Percentiles rank a stretch among this genome's conserved stretches.
Conservation (phyloP, 2,329 filamentous ascomycete genomes). For the Colletotrichum scovillei region DNA sequence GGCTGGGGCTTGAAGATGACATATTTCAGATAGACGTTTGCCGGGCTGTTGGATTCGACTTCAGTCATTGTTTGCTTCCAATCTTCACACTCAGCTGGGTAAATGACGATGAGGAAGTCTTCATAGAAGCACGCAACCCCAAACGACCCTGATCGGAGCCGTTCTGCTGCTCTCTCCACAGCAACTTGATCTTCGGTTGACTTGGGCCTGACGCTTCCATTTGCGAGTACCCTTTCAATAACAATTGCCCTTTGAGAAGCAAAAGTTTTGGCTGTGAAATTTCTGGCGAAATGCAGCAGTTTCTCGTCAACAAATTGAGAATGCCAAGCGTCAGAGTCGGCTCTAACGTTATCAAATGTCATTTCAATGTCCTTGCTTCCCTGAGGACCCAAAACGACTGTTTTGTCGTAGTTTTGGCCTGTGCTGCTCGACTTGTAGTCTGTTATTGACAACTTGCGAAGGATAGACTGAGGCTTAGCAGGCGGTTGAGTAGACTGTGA, state of each 20-base stretch:
- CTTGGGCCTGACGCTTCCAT: conserved; percentile 31
- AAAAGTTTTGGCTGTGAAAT: conserved; percentile 48
- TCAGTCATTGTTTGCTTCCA: conserved; percentile 43
- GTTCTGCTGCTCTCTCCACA: conserved; percentile 45
- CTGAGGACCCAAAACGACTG: conserved; percentile 20
- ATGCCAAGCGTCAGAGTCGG: conserved; percentile 40
- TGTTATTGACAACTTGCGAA: conserved; percentile 24
- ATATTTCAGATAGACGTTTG: conserved; percentile 46
- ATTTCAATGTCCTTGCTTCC: conserved; percentile 21
- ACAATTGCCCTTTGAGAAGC: conserved; percentile 13
- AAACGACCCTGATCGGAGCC: conserved; percentile 48
- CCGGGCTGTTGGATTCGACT: conserved; percentile 26
- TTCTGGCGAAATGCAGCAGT: conserved; percentile 47
- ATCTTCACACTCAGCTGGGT: conserved; percentile 48
- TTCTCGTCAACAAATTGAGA: conserved; percentile 40
- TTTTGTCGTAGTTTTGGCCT: conserved; percentile 19
- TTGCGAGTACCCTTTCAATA: conserved; percentile 18
- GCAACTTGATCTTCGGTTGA: background rate
- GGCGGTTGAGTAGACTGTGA: background rate
- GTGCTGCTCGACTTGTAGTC: conserved; percentile 23
- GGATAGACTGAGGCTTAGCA: background rate
- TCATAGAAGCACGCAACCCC: conserved; percentile 48
- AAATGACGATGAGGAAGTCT: conserved; percentile 52
- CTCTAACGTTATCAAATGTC: conserved; percentile 28
- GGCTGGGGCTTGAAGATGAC: conserved; percentile 48